These are phyloP conservation scores for Orbilia blumenaviensis DNA, from an alignment of 2,329 filamentous ascomycete species.

Conservation along the genomic window DNA sequence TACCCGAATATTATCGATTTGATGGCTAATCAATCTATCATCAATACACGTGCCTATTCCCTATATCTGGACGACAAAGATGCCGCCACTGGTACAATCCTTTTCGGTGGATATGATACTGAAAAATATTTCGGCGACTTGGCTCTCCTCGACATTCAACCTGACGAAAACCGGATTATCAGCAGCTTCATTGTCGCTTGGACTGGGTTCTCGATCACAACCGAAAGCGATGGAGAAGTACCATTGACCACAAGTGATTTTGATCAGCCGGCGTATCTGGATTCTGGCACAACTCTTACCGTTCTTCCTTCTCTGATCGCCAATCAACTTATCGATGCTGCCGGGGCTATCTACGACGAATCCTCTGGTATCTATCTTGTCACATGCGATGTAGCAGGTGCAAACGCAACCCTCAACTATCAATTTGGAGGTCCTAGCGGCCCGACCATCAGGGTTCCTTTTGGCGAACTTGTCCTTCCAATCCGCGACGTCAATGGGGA, in stretches of 20 bases:
- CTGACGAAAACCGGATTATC: slow-evolving; percentile 64
- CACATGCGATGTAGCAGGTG: slow-evolving; percentile 4
- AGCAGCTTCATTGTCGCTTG: slow-evolving; percentile 65
- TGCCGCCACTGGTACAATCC: slow-evolving; percentile 73
- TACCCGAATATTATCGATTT: slow-evolving; percentile 73
- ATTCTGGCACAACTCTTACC: slow-evolving; percentile 57
- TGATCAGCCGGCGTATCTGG: slow-evolving; percentile 58
- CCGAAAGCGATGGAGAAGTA: slow-evolving; percentile 68
- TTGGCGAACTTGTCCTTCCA: slow-evolving; percentile 64
- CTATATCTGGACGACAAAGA: slow-evolving; percentile 71
- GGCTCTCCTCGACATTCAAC: slow-evolving; percentile 71
- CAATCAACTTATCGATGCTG: slow-evolving; percentile 52
- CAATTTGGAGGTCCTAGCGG: slow-evolving; percentile 42
- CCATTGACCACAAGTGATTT: slow-evolving; percentile 59
- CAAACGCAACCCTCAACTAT: slow-evolving; percentile 39
- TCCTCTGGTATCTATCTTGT: slow-evolving; percentile 40
- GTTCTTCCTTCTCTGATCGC: slow-evolving; percentile 56
- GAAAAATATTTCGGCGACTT: slow-evolving; percentile 72
- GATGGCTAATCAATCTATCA: slow-evolving; percentile 71
- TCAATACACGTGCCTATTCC: slow-evolving; percentile 73
- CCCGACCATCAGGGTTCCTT: slow-evolving; percentile 67
- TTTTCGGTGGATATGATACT: slow-evolving; percentile 82
- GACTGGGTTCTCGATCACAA: slow-evolving; percentile 71
- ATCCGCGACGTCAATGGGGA: slow-evolving; percentile 63
- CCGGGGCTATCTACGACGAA: slow-evolving; percentile 59